Conservation (phyloP, 106 monocot genomes). For the Narthecium ossifragum region DNA sequence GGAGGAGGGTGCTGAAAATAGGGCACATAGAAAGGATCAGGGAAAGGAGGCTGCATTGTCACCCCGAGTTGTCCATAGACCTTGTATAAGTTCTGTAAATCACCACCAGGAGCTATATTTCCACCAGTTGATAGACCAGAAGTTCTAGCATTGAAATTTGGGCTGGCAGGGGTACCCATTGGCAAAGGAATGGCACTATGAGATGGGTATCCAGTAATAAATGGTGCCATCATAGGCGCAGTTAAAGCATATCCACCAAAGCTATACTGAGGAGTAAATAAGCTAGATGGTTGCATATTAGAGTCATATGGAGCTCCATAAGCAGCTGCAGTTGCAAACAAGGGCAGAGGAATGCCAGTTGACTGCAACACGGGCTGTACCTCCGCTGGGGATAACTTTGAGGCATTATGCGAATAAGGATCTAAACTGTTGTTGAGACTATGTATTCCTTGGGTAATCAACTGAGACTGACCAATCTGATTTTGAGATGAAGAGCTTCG, state of each 20-base stretch:
- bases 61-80: constrained; percentile 61
- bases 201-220: constrained; percentile 56
- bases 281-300: constrained; percentile 47
- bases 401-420: constrained; percentile 29
- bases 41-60: constrained; percentile 42
- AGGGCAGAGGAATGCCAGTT: constrained; percentile 33
- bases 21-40: constrained; percentile 50
- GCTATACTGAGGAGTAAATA: constrained; percentile 43
- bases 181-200: constrained; percentile 49
- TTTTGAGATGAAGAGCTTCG: constrained; percentile 18
- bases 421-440: constrained; percentile 19
- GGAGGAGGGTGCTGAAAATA: constrained; percentile 59
- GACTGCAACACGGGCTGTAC: constrained; percentile 36
- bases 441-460: constrained; percentile 21
- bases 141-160: constrained; percentile 30
- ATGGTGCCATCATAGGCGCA: constrained; percentile 41
- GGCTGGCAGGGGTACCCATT: constrained; percentile 35
- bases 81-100: constrained; percentile 50
- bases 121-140: constrained; percentile 30
- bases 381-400: constrained; percentile 36
- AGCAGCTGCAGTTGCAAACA: constrained; percentile 36
- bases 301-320: constrained; percentile 42
- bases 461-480: constrained; percentile 27
- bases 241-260: constrained; percentile 49
- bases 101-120: constrained; percentile 26